These are phyloP conservation scores for Lactarius evosmus DNA, from an alignment of 768 basidiomycete genomes.

Conservation along the genomic window DNA sequence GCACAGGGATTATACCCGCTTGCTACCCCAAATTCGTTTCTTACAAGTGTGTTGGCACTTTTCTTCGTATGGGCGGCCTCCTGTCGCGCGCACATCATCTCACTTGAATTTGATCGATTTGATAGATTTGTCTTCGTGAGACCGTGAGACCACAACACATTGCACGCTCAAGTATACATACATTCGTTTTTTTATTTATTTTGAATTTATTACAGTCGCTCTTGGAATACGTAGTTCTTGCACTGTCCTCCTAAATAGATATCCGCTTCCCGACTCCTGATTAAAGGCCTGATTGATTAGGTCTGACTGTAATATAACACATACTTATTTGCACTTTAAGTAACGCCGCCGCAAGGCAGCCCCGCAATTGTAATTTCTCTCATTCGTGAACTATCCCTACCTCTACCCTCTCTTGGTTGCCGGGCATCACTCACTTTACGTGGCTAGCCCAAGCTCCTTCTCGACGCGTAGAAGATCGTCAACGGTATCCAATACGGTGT, in stretches of 20 bases:
- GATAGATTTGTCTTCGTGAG: slow-evolving; percentile 5
- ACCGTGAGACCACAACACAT: slow-evolving; percentile 2
- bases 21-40: not conserved
- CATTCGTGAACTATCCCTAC: not conserved
- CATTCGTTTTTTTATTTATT: no score
- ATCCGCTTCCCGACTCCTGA: not conserved
- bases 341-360: slow-evolving; percentile 1
- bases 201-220: slow-evolving; percentile 7
- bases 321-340: slow-evolving; percentile 11
- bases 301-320: no score
- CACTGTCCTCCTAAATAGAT: slow-evolving; percentile 5
- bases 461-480: slow-evolving; percentile 24
- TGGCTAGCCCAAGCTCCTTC: not conserved
- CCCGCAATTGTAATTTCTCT: not conserved
- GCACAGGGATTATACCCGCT: slow-evolving; percentile 4
- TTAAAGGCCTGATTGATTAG: no score
- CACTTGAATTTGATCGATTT: slow-evolving; percentile 3
- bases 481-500: slow-evolving; percentile 22
- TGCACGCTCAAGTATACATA: slow-evolving; percentile 4
- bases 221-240: slow-evolving; percentile 8
- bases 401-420: not conserved
- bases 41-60: slow-evolving; percentile 17
- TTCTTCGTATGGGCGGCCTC: slow-evolving; percentile 13
- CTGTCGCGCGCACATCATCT: slow-evolving; percentile 16
- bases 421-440: not conserved